Base-by-base conservation (phyloP, 1,284 basidiomycete species). In the Tausonia pullulans region DNA sequence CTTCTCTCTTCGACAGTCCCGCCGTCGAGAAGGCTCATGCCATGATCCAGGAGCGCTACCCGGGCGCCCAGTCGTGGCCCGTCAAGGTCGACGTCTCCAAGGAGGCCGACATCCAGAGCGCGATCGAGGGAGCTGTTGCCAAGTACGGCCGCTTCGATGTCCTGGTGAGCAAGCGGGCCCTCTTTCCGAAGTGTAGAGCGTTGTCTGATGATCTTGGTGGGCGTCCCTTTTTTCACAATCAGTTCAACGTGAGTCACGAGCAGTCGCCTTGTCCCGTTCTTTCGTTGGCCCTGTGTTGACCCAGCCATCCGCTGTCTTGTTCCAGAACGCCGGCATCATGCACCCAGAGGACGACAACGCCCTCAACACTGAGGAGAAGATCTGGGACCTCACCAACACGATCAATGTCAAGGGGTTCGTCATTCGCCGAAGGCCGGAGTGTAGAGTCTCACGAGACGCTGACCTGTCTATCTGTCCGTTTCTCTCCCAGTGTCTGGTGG, bases 261-360 rank as follows among this genome's bases (percentile, higher is more conserved):
- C 16, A 2, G 41, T 40, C 14, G 54, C 5, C 7, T 0, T 16
- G 7, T 44, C 39, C 9, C 3, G 16, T 51, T 45, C 46, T 3
- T 14, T 49, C 56, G 41, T n/a, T 41, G 41, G 14, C 45, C 5
- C 9, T 61, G 75, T 44, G 8, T 50, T 59, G 3, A 4, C 8
- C 44, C 27, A n/a, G 5, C 5, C 2, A 6, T 4, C n/a, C 46
- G 27, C 16, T 27, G 9, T 3, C 48, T 45, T 52, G 88, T 92
- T 91, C 76, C 92, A 93, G 76, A 94, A 93, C 73, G 90, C 90
- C 60, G 90, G 88, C 81, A 94, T 97, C 73, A 97, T 98, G 94
- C 94, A 96, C 75, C 86, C 90, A 10, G 84, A 80, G 39, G 94
- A 98, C 73, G 93, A 95, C 74, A 87, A 93, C 74, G 94, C 94